These are phyloP conservation scores for Paragyromitra xinjiangensis DNA, from an alignment of 495 filamentous ascomycete species.

Conservation along the genomic window DNA sequence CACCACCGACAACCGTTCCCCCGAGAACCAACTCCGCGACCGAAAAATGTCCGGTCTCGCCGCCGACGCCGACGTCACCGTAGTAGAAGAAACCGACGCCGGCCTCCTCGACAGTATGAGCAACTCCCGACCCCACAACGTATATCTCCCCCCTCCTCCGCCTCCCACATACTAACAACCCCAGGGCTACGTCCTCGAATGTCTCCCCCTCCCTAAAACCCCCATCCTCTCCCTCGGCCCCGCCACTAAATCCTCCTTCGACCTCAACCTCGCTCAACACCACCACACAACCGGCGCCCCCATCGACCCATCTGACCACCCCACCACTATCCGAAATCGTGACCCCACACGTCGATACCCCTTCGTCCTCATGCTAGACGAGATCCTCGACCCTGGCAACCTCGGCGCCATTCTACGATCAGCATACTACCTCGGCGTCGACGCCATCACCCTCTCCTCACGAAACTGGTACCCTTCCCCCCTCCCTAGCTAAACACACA, in stretches of 20 bases:
- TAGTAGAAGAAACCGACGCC: constrained; percentile 63
- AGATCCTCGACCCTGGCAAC: constrained; percentile 89
- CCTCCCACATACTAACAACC: not conserved
- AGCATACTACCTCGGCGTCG: constrained; percentile 83
- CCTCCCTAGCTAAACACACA: not conserved
- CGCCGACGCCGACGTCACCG: constrained; percentile 63
- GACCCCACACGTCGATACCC: constrained; percentile 67
- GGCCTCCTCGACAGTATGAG: constrained; percentile 81
- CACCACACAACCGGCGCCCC: constrained; percentile 64
- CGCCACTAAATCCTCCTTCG: constrained; percentile 63
- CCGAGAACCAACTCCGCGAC: constrained; percentile 59
- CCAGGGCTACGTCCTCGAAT: constrained; percentile 82
- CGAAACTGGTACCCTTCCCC: constrained; percentile 55
- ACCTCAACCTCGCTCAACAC: constrained; percentile 71
- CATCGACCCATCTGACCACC: constrained; percentile 59
- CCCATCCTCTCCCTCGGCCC: constrained; percentile 70
- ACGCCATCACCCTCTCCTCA: constrained; percentile 74
- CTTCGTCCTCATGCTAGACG: constrained; percentile 80
- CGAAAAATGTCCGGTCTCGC: constrained; percentile 68
- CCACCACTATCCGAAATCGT: constrained; percentile 58
- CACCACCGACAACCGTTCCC: constrained; percentile 63
- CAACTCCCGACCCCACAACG: constrained; percentile 84
- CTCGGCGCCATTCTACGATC: constrained; percentile 87
- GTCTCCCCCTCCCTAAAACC: constrained; percentile 78
- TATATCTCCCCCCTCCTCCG: constrained; percentile 32